Evolutionary conservation across 2,329 filamentous ascomycete species (phyloP).

Genomic region (Gliomastix tumulicola): DNA sequence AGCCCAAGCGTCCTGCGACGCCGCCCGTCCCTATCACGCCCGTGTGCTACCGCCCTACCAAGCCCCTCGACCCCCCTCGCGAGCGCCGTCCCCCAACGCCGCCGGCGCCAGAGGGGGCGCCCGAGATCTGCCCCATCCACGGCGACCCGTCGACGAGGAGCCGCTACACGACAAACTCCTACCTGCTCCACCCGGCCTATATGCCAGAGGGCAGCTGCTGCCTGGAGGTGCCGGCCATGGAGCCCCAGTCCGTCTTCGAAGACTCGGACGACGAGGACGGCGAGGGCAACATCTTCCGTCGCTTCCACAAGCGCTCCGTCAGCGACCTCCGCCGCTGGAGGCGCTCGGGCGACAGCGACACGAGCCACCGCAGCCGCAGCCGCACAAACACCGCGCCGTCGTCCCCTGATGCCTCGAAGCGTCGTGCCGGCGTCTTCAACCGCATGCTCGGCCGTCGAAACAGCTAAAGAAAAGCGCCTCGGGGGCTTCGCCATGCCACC

Average conservation of each 20-base stretch:
- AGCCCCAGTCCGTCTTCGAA: constrained; percentile 39
- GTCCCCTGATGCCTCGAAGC: constrained; percentile 15
- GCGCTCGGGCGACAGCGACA: constrained; percentile 11
- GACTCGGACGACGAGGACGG: constrained; percentile 25
- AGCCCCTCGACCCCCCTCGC: too few species aligned
- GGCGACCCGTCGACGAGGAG: too few species aligned
- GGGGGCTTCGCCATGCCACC: too few species aligned
- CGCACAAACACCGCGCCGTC: constrained; percentile 13
- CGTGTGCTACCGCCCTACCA: too few species aligned
- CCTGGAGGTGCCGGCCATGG: constrained; percentile 9
- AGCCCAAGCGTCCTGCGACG: too few species aligned
- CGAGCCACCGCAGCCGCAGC: too few species aligned
- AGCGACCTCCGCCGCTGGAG: constrained; percentile 15
- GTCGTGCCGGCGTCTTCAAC: constrained; percentile 25
- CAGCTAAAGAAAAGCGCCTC: too few species aligned
- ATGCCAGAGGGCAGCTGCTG: background rate
- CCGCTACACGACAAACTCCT: too few species aligned
- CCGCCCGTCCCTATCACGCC: too few species aligned
- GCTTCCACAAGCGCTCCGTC: constrained; percentile 30
- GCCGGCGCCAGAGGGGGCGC: too few species aligned
- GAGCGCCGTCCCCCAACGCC: background rate
- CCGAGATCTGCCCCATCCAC: too few species aligned
- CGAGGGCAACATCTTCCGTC: constrained; percentile 29
- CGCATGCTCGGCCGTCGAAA: constrained; percentile 27
- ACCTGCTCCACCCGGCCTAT: too few species aligned